Base-by-base conservation (phyloP, 2,329 filamentous ascomycete genomes). In the Arthroderma sp. region DNA sequence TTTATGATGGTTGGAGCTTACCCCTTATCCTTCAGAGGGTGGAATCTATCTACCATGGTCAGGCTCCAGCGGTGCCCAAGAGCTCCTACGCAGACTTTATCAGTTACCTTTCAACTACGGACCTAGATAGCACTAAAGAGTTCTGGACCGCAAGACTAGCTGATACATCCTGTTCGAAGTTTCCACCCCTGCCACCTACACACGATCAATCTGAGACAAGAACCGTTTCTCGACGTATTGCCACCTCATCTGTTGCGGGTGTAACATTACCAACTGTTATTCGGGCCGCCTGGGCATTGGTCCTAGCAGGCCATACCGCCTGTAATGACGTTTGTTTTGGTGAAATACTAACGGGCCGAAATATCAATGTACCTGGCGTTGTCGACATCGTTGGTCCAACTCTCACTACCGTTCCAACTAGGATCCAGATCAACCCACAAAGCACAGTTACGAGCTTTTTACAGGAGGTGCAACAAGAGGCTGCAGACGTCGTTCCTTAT, bases 401-500 rank as follows among this genome's bases (percentile, higher is more conserved):
- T 0, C 68, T 76, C 25, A 67, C 71, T 1, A 73, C 72, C 2
- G 68, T 73, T 2, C 73, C 73, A 2, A 65, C 71, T 4, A 65
- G 72, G 4, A 57, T 74, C 9, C 63, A 63, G 35, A 59, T 73
- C 3, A 58, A 71, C 51, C 60, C 66, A 4, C 35, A 63, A 57
- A 64, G 69, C 41, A 69, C 68, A 31, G 66, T 71, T 1, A 64
- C 67, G 0, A 73, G 79, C 43, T 83, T 77, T 60, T 68, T 84
- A 3, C 73, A 77, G 52, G 67, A 71, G 2, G 73, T 84, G 3
- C 81, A 84, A 39, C 70, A 77, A 31, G 73, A 76, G 55, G 77
- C 76, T 0, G 71, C 79, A 0, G 69, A 73, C 7, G 74, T 79
- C 54, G 82, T 83, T 2, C 77, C 80, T 0, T 77, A 82, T 63